Base-by-base conservation (phyloP, 1,284 basidiomycete genomes). In the Apiotrichum akiyoshidainum region DNA sequence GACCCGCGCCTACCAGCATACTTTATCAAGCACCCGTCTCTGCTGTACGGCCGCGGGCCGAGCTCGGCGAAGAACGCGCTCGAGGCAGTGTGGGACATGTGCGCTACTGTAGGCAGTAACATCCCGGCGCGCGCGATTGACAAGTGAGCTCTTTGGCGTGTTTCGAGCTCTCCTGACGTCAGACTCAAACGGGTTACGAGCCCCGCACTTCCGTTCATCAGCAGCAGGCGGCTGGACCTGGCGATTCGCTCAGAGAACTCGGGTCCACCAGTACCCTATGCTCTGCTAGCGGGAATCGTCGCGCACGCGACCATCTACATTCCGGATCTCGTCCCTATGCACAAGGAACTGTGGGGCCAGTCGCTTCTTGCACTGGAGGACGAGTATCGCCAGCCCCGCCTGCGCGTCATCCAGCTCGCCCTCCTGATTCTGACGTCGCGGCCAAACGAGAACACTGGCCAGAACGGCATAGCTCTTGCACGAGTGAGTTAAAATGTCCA, bases 201-300 rank as follows among this genome's bases (percentile, higher is more conserved):
- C 1, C 72, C 72, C 2, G 69, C 75, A 4, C 40, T 72, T 10
- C 75, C 75, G 0, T 64, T 75, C 31, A 52, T 77, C 55, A 73
- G 71, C 47, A 53, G 52, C 13, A 60, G 57, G 2, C 68, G 66
- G 9, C 54, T 72, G 1, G 67, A 68, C 47, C 31, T 21, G 0
- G 26, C 51, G 13, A 44, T 41, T 12, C 22, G 26, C 2, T 16
- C 12, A 5, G 37, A 19, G 13, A 13, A 4, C 2, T 41, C 51
- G n/a, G 31, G 46, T 22, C 60, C 51, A 8, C 63, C 65, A 9
- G 57, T 71, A 6, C 73, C 74, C 0, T 70, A 69, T 42, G 67
- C 69, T 10, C 53, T 76, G 0, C 57, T 73, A 4, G 59, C 68
- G 0, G 72, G 68, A 10, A 70, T 74, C 19, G 53, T 77, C 17